Base-by-base conservation (phyloP, 2,329 filamentous ascomycete genomes). In the Clarireedia homoeocarpa region DNA sequence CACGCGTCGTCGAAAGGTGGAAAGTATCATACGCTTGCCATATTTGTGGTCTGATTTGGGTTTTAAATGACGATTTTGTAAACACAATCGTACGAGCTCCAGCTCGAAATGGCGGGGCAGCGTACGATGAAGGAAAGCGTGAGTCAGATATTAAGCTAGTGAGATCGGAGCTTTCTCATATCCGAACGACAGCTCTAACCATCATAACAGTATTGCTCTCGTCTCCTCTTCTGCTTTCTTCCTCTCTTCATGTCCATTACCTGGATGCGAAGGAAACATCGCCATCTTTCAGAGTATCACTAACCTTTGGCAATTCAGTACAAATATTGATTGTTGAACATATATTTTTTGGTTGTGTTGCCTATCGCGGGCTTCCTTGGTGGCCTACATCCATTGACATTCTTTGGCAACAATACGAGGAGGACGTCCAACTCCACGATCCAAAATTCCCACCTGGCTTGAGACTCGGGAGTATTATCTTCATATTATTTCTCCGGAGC, bases 11-110 rank as follows among this genome's bases (percentile, higher is more conserved):
- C 10, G 48, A 45, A 36, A 49, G 27, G 42, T 42, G 44, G 27
- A 27, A 17, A 54, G 23, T 39, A 34, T 39, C 66, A 64, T 71
- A 71, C 70, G 62, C 69, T 72, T 62, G 69, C 68, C 70, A 72
- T 72, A 40, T 59, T 67, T 40, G 42, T 44, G 60, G 60, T 63
- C 10, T 12, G 30, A 34, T 34, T 34, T 34, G 30, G 30, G 30
- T 14, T 30, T 14, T 3, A 34, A 12, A 34, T 34, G 30, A 34
- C 30, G 6, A 34, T 34, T 9, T 34, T 34, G 30, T 34, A 12
- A 34, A 34, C 30, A 27, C 26, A 27, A 5, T 27, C 26, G 26
- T 27, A 27, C 7, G 26, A 9, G 30, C 12, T 12, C 30, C 10
- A 34, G 30, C 30, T 34, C 30, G 30, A 26, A n/a, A 9, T 20